A percentile compares a stretch with the other conserved stretches of the same genome.
These are phyloP conservation scores for Spathaspora gorwiae DNA, from an alignment of 805 yeast species.

Conservation along the genomic window DNA sequence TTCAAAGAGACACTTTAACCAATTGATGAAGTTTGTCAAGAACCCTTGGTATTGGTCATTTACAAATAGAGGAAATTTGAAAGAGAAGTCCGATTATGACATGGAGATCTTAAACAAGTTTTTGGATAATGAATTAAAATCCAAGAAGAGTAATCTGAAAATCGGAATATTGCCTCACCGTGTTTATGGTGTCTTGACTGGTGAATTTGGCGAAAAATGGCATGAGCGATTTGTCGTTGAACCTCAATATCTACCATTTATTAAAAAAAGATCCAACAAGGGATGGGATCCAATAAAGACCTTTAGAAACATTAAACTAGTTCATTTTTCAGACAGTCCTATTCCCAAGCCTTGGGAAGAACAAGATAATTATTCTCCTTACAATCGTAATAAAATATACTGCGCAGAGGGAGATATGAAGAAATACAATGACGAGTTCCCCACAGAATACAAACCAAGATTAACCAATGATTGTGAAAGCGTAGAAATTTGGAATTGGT, in stretches of 20 bases:
- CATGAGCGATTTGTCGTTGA: slow-evolving; percentile 42
- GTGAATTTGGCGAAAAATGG: slow-evolving; percentile 36
- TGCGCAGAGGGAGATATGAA: slow-evolving; percentile 18
- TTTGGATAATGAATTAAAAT: slow-evolving; percentile 19
- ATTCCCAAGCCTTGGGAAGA: slow-evolving; percentile 61
- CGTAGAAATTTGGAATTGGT: slow-evolving; percentile 26
- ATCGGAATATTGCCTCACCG: slow-evolving; percentile 46
- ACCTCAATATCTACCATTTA: slow-evolving; percentile 38
- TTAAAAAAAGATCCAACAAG: slow-evolving; percentile 9
- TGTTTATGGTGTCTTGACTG: slow-evolving; percentile 47
- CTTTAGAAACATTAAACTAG: slow-evolving; percentile 33
- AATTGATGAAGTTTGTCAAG: slow-evolving; percentile 16
- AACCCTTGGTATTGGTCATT: slow-evolving; percentile 30
- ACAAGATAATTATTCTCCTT: slow-evolving; percentile 17
- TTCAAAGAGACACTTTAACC: slow-evolving; percentile 19
- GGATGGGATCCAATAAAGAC: slow-evolving; percentile 32
- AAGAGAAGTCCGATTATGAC: slow-evolving; percentile 40
- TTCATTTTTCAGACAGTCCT: slow-evolving; percentile 67
- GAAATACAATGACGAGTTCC: slow-evolving; percentile 12
- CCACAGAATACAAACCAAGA: slow-evolving; percentile 19
- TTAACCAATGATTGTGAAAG: slow-evolving; percentile 23
- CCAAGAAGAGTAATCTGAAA: slow-evolving; percentile 7
- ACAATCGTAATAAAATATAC: slow-evolving; percentile 21
- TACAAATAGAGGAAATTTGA: slow-evolving; percentile 14
- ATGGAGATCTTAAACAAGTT: slow-evolving; percentile 49